Evolutionary conservation across 2,329 filamentous ascomycete species (phyloP).

Genomic region (Apiospora hydei): DNA sequence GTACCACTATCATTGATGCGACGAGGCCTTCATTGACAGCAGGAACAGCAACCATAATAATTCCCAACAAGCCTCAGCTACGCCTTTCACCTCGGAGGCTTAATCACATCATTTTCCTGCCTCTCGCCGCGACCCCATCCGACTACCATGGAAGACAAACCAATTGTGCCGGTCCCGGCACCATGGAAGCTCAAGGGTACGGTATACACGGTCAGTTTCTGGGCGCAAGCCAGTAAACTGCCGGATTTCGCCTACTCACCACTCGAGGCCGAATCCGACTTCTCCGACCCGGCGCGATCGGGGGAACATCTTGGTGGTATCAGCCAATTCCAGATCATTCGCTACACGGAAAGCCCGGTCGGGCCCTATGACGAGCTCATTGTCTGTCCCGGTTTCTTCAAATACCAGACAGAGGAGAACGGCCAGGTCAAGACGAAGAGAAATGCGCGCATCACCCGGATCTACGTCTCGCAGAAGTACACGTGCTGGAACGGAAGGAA

Average conservation of each 20-base stretch:
- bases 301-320: constrained; percentile 53
- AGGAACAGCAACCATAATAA: not conserved
- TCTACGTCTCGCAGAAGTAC: constrained; percentile 61
- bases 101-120: not conserved
- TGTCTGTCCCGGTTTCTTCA: constrained; percentile 54
- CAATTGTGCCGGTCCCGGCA: constrained; percentile 37
- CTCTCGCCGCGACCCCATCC: not conserved
- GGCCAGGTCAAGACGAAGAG: constrained; percentile 43
- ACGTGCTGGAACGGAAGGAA: constrained; percentile 60
- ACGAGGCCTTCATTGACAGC: not conserved
- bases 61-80: not conserved
- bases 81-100: not conserved
- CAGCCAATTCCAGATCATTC: constrained; percentile 57
- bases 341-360: constrained; percentile 58
- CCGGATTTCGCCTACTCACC: constrained; percentile 52
- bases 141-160: constrained; percentile 26
- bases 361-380: constrained; percentile 63
- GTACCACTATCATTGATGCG: not conserved
- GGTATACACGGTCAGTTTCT: constrained; percentile 53
- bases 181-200: constrained; percentile 56
- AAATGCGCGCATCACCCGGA: constrained; percentile 56
- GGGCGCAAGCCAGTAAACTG: constrained; percentile 45
- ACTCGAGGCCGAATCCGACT: constrained; percentile 52
- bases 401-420: constrained; percentile 47
- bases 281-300: constrained; percentile 41